Base-by-base conservation (phyloP, 208 protist genomes). In the Leptomonas seymouri region DNA sequence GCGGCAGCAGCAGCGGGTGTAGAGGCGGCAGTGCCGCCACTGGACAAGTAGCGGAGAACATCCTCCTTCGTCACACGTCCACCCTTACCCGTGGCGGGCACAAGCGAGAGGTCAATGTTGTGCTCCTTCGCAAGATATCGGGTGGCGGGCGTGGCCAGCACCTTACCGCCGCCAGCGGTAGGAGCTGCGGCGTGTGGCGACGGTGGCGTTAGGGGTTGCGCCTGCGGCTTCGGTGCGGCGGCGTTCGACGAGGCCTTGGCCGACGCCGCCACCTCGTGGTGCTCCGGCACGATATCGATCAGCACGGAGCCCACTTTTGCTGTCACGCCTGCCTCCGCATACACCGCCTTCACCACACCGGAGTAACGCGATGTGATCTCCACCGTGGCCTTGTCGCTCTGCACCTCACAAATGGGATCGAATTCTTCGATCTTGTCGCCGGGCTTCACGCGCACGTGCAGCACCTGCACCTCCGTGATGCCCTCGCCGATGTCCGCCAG, bases 401-500 rank as follows among this genome's bases (percentile, higher is more conserved):
- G 93, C 28, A 99, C 94, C 61, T 98, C 96, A 71, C 95, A 98
- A 31, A 99, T 81, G 28, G 80, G 74, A 36, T 98, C 91, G 70
- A 98, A 99, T 78, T 98, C 87, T 30, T 93, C 65, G 53, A 99
- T 89, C 1, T 34, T 49, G 74, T 98, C 95, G 18, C 97, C 97
- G 23, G 84, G 78, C 62, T 97, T 97, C 18, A 98, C 89, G 48
- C 61, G 87, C 80, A 98, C 98, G 20, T 90, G 64, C 27, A 99
- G 62, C 36, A 99, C 85, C 74, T 98, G 94, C 69, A 97, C 95
- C 82, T 99, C 89, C 8, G 82, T 81, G 63, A 99, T 99, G 57
- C 98, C 98, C 76, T 99, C 98, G 28, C 98, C 98, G 75, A 99
- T 97, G 72, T 99, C 98, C 16, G 98, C 83, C 73, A 99, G 75